Base-by-base conservation (phyloP, 1,139 yeast species). In the Protomyces inouyei region DNA sequence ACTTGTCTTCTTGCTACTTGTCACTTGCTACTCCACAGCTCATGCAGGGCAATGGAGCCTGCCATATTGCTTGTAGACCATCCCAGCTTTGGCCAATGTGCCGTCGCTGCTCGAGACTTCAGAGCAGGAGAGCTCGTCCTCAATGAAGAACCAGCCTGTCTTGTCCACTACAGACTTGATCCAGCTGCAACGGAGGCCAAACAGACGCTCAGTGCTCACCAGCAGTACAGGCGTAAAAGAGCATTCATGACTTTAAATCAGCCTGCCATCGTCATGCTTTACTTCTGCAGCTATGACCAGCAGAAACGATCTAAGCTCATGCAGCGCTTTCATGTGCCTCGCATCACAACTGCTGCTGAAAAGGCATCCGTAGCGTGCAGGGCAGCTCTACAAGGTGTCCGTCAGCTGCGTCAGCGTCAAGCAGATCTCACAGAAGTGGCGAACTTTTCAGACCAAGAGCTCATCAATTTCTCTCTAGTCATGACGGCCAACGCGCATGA, bases 71-170 rank as follows among this genome's bases (percentile, higher is more conserved):
- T 57, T 2, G 9, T 57, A 5, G 46, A 57, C 36, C 55, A 51
- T 25, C 48, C 37, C 5, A 28, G 23, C 12, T 57, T 48, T 35
- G 63, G 63, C n/a, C 56, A 59, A 45, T 59, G 63, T 52, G 63
- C 63, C 14, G 37, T 52, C 5, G 63, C 63, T 21, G n/a, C 52
- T 10, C 16, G 25, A 35, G 63, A 59, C 37, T 25, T 59, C 18
- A 6, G 6, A 6, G 52, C 56, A 8, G 63, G 63, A 8, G 57
- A 59, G 10, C 28, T 59, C 10, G 52, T 59, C 48, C 53, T 59
- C 9, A 55, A 59, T 12, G 63, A 59, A 18, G 36, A 21, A n/a
- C 63, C 63, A 12, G 21, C 36, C n/a, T 21, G 52, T 32, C n/a
- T 38, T n/a, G 52, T 59, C 21, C 52, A 52, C 63, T 59, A 59